These are phyloP conservation scores for Noccaea bulbosa DNA, from an alignment of 345 rosid species.

Conservation along the genomic window DNA sequence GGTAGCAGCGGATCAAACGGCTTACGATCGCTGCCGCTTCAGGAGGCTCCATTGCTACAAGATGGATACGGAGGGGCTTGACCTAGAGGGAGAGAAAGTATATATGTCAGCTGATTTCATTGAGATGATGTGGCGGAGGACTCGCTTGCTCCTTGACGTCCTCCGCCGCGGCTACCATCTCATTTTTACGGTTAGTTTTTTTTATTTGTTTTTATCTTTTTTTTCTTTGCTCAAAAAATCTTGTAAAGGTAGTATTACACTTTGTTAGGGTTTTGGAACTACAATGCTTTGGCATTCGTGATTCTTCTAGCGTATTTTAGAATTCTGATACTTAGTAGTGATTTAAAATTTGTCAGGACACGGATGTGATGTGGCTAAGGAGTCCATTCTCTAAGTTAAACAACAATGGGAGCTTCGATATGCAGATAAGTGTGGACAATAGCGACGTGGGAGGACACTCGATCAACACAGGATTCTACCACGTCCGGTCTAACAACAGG, in stretches of 20 bases:
- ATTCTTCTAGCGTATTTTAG: too few relatives aligned
- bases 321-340: background rate
- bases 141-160: slow-evolving; percentile 60
- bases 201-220: too few relatives aligned
- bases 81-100: slow-evolving; percentile 55
- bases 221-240: too few relatives aligned
- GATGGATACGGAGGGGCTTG: slow-evolving; percentile 57
- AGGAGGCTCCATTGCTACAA: slow-evolving; percentile 70
- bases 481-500: slow-evolving; percentile 65
- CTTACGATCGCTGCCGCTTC: slow-evolving; percentile 68
- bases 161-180: slow-evolving; percentile 68
- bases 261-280: slow-evolving; percentile 10
- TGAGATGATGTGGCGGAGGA: slow-evolving; percentile 89
- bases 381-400: slow-evolving; percentile 55
- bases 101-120: slow-evolving; percentile 74
- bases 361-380: slow-evolving; percentile 80
- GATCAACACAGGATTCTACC: slow-evolving; percentile 79
- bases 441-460: slow-evolving; percentile 40
- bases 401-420: slow-evolving; percentile 49
- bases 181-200: slow-evolving; percentile 65
- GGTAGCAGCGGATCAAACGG: slow-evolving; percentile 67
- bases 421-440: slow-evolving; percentile 69
- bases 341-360: slow-evolving; percentile 52
- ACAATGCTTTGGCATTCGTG: too few relatives aligned
- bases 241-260: background rate